Evolutionary conservation across 495 filamentous ascomycete species (phyloP), one percentile per base, ranked within the genome.

Genomic region (Lophiotrema nucula): DNA sequence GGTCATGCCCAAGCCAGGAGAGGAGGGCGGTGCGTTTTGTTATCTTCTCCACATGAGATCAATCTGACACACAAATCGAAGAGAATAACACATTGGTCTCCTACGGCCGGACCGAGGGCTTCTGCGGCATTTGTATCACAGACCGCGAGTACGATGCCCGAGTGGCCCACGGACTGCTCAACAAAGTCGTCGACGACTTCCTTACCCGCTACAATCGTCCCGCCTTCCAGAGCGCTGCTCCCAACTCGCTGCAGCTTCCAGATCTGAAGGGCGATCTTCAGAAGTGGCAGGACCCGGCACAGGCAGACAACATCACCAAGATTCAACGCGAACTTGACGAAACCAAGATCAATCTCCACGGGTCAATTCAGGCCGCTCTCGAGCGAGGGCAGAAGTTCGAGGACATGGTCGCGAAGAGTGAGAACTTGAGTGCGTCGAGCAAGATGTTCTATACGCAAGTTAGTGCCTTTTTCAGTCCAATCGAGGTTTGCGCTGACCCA

Each of bases 251-350:
- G 27, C 59, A 73, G 27, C 83, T 90, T 69, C 88, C 86, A 19
- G 77, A 81, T 67, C 80, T 97, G 11, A 83, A 88, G 69, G 89
- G 90, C 35, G 89, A 93, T 72, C 83, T 98, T 49, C 76, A 78
- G 66, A 88, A 93, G 66, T 96, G 91, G 72, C 92, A 97, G 75
- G 88, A 96, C 69, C 89, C 92, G 22, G 76, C 82, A 70, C 81
- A 95, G 72, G 92, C 90, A 48, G 91, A 90, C 74, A 90, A 83
- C 74, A 93, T 96, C 66, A 82, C 90, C 79, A 92, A 88, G 79
- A 96, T 97, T 64, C 95, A 97, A 76, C 87, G 89, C 75, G 92
- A 98, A 75, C 79, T 98, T 58, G 91, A 97, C 63, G 91, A 97
- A 80, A 98, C 95, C 53, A 98, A 97, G 83, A 93, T 96, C 69